Evolutionary conservation across 148 eudicot species (phyloP).

Genomic region (Diospyros lotus): DNA sequence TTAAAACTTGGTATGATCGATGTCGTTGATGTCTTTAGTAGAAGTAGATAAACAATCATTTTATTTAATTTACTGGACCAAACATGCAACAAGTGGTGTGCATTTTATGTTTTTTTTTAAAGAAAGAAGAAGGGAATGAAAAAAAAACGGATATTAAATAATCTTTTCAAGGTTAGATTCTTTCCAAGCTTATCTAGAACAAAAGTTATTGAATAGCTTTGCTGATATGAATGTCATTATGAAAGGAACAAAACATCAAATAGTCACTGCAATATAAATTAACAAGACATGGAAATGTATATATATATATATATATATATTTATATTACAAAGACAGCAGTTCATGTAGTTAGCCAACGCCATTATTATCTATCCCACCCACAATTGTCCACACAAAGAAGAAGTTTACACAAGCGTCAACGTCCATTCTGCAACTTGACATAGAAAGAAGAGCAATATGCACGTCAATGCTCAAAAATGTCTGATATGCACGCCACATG

Average conservation of each 20-base stretch:
- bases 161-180: background rate
- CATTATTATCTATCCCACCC: background rate
- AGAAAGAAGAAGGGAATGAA: background rate
- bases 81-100: background rate
- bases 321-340: background rate
- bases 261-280: background rate
- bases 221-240: background rate
- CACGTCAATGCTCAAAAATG: constrained; percentile 10
- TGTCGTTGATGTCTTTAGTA: background rate
- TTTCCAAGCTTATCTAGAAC: background rate
- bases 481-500: background rate
- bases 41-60: background rate
- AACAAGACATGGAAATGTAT: background rate
- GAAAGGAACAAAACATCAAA: background rate
- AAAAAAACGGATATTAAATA: background rate
- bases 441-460: constrained; percentile 3
- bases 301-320: background rate
- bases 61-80: background rate
- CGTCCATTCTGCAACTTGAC: constrained; percentile 15
- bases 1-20: background rate
- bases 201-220: background rate
- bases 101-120: background rate
- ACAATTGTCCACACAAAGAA: background rate
- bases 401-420: background rate
- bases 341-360: background rate